Evolutionary conservation across 2,329 filamentous ascomycete genomes (phyloP).

Genomic region (Calonectria pseudoturangicola): DNA sequence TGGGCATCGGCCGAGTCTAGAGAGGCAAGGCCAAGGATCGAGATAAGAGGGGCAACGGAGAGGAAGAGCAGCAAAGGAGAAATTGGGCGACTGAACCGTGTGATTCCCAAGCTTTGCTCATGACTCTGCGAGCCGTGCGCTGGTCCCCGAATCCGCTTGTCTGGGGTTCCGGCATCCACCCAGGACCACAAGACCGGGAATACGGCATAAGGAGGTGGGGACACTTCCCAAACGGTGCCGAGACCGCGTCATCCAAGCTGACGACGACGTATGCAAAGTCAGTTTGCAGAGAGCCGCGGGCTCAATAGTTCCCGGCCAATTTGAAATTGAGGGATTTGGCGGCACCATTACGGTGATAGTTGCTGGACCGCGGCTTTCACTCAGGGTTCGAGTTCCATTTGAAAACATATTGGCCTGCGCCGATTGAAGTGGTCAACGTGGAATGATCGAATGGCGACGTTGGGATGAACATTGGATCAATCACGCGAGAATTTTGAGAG

Average conservation of each 20-base stretch:
- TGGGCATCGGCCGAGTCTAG: background rate
- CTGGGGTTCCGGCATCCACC: constrained; percentile 25
- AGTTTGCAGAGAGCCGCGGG: constrained; percentile 7
- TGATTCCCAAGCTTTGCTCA: background rate
- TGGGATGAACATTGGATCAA: too few species aligned
- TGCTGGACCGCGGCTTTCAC: background rate
- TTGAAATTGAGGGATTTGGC: constrained; percentile 22
- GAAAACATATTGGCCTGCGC: background rate
- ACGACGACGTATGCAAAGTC: constrained; percentile 32
- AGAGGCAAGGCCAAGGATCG: background rate
- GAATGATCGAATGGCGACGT: too few species aligned
- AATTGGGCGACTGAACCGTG: constrained; percentile 22
- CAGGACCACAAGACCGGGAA: constrained; percentile 19
- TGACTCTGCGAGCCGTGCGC: background rate
- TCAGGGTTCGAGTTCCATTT: background rate
- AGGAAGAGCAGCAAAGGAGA: background rate
- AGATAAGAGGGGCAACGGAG: constrained; percentile 4
- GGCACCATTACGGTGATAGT: background rate
- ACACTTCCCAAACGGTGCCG: constrained; percentile 13
- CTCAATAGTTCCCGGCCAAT: constrained; percentile 4
- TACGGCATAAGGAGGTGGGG: constrained; percentile 36
- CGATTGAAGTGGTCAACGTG: too few species aligned
- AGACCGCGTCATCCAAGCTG: constrained; percentile 40
- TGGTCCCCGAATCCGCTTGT: background rate
- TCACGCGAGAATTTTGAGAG: background rate